Evolutionary conservation across 2,329 filamentous ascomycete species (phyloP).

Genomic region (Leptographium flavum): DNA sequence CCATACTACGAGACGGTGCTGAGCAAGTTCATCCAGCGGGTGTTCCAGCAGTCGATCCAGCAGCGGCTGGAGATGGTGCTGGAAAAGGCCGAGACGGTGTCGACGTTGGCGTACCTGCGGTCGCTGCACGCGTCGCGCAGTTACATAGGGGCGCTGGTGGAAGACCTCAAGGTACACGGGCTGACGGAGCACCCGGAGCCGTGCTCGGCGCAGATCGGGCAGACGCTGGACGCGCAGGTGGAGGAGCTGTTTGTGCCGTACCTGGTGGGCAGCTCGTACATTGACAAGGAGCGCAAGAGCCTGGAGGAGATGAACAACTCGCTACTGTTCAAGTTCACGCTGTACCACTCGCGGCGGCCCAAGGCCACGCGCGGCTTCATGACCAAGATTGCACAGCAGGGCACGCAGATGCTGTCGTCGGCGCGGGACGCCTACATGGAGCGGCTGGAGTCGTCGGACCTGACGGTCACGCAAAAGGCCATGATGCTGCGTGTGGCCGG

Average conservation of each 20-base stretch:
- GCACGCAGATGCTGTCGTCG: conserved; percentile 74
- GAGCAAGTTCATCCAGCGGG: conserved; percentile 80
- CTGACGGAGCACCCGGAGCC: conserved; percentile 91
- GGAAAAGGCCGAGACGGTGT: conserved; percentile 85
- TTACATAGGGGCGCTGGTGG: conserved; percentile 76
- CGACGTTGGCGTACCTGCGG: conserved; percentile 79
- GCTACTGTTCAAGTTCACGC: conserved; percentile 86
- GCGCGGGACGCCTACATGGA: conserved; percentile 87
- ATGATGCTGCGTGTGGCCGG: conserved; percentile 86
- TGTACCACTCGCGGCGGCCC: conserved; percentile 81
- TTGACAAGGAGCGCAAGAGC: conserved; percentile 53
- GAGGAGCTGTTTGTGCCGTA: conserved; percentile 67
- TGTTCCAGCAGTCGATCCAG: conserved; percentile 97
- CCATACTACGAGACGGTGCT: conserved; percentile 93
- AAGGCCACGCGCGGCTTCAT: conserved; percentile 87
- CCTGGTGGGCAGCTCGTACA: conserved; percentile 54
- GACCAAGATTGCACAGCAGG: conserved; percentile 77
- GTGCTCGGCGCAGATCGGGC: conserved; percentile 71
- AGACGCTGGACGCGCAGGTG: conserved; percentile 58
- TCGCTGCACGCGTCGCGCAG: conserved; percentile 81
- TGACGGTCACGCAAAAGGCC: conserved; percentile 74
- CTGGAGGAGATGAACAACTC: conserved; percentile 79
- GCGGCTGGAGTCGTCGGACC: conserved; percentile 73
- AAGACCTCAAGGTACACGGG: conserved; percentile 87
- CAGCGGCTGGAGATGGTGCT: conserved; percentile 90